These are phyloP conservation scores for Vitis hybrid DNA, from an alignment of 177 flowering plant genomes.

Conservation along the genomic window DNA sequence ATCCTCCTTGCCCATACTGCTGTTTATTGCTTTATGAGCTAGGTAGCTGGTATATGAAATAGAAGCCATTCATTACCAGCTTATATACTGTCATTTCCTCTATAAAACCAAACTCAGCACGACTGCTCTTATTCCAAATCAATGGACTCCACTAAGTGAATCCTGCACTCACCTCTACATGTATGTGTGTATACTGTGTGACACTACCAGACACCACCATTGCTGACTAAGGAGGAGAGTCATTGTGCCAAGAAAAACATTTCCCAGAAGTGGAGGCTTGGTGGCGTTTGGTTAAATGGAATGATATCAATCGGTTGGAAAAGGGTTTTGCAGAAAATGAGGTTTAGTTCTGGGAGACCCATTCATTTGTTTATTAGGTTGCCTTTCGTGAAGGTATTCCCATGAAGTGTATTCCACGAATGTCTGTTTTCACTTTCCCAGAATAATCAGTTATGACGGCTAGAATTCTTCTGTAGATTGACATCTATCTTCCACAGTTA, in stretches of 20 bases:
- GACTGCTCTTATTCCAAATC: neutral
- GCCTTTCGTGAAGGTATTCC: neutral
- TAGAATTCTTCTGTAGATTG: no score
- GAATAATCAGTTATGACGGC: neutral
- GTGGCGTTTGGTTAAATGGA: neutral
- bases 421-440: neutral
- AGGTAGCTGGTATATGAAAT: neutral
- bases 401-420: neutral
- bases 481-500: no score
- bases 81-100: slow-evolving; percentile 6
- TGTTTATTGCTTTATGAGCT: no score
- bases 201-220: no score
- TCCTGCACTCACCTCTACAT: neutral
- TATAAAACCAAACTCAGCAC: neutral
- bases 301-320: no score
- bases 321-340: no score
- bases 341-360: neutral
- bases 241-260: neutral
- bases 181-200: no score
- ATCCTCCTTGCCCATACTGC: no score
- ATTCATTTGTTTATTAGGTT: neutral
- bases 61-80: neutral
- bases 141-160: slow-evolving; percentile 19
- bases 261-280: neutral
- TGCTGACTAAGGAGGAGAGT: neutral